These are phyloP conservation scores for Microthlaspi erraticum DNA, from an alignment of 345 rosid genomes.

Conservation along the genomic window DNA sequence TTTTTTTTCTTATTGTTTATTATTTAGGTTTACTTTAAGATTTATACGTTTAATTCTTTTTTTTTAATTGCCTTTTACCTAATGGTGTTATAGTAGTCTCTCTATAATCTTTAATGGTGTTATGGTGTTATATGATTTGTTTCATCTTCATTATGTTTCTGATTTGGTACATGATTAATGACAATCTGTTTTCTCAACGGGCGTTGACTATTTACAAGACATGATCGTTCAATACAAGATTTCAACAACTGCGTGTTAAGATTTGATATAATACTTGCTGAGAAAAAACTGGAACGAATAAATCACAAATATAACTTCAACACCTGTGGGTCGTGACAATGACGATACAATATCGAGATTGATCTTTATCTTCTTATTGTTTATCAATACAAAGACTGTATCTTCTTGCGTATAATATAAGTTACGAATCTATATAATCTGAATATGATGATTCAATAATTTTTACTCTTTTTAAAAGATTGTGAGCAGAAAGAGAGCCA, in stretches of 20 bases:
- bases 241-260: too few species aligned
- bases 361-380: conserved; percentile 24
- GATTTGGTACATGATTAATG: too few species aligned
- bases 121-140: too few species aligned
- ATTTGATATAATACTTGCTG: too few species aligned
- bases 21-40: conserved; percentile 14
- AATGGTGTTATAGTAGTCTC: too few species aligned
- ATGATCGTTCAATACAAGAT: too few species aligned
- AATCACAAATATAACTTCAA: too few species aligned
- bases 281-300: too few species aligned
- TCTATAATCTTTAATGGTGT: too few species aligned
- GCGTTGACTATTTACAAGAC: too few species aligned
- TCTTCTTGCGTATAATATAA: conserved; percentile 42
- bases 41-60: not conserved
- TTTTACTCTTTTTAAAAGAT: conserved; percentile 27
- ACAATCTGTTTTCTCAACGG: too few species aligned
- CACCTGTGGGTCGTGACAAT: not conserved
- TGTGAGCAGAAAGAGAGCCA: conserved; percentile 18
- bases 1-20: not conserved
- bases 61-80: not conserved
- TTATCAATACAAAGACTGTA: conserved; percentile 32
- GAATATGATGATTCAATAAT: conserved; percentile 14
- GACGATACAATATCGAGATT: conserved; percentile 26
- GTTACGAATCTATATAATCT: conserved; percentile 38
- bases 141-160: too few species aligned